Percentiles rank a stretch among this genome's conserved stretches.
These are phyloP conservation scores for Oenanthe sinensis DNA, from an alignment of 129 eudicot genomes.

Conservation along the genomic window DNA sequence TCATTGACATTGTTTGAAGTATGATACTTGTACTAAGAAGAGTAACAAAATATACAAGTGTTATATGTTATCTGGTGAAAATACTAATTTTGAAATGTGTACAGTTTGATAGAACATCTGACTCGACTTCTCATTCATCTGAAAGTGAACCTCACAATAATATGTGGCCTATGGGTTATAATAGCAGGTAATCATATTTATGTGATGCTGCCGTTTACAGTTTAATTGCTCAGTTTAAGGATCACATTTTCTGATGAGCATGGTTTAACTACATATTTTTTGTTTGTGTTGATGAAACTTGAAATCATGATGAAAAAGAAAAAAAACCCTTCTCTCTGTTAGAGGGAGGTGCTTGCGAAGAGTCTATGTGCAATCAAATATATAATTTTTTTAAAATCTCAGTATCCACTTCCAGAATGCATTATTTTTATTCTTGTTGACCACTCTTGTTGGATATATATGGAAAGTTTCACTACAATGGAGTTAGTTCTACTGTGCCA, in stretches of 20 bases:
- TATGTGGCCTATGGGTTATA: constrained; percentile 29
- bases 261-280: neutral
- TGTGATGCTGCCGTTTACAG: neutral
- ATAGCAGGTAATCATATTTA: constrained; percentile 42
- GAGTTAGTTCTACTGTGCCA: neutral
- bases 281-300: neutral
- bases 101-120: constrained; percentile 60
- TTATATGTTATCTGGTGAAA: neutral
- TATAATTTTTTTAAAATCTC: neutral
- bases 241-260: neutral
- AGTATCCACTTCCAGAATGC: neutral
- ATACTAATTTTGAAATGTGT: constrained; percentile 15
- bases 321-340: neutral
- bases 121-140: constrained; percentile 65
- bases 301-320: neutral
- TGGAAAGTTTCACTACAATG: neutral
- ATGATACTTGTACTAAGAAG: neutral
- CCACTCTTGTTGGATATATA: neutral
- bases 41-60: neutral
- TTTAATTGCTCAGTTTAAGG: neutral
- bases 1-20: neutral
- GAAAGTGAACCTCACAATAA: constrained; percentile 42
- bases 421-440: neutral
- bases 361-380: neutral
- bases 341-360: neutral